Percentiles rank a stretch among this genome's conserved stretches.
phyloP scores from a whole-genome alignment of 768 basidiomycete genomes.

The Rhodocollybia butyracea region DNA sequence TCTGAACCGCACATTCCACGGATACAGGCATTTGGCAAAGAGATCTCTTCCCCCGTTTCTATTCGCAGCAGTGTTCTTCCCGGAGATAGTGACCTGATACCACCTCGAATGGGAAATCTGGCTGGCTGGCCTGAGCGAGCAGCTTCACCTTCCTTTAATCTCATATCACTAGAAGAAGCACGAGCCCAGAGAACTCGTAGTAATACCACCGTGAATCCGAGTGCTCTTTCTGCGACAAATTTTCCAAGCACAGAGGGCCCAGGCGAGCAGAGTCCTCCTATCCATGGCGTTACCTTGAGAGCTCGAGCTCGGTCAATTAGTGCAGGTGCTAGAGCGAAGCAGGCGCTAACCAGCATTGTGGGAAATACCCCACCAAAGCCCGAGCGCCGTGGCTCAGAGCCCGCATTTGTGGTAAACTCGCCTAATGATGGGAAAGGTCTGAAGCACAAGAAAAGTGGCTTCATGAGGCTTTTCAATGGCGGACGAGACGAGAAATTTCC shows the following conservation, averaged over 20 bases:
- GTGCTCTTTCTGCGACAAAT: slow-evolving; percentile 21
- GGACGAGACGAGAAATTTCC: slow-evolving; percentile 41
- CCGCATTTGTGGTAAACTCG: slow-evolving; percentile 15
- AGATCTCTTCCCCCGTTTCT: slow-evolving; percentile 55
- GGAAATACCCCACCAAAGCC: slow-evolving; percentile 30
- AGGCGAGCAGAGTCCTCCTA: slow-evolving; percentile 16
- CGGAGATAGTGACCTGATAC: neutral
- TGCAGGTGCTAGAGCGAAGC: slow-evolving; percentile 51
- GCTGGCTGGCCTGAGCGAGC: slow-evolving; percentile 52
- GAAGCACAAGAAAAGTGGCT: slow-evolving; percentile 81
- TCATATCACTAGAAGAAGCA: slow-evolving; percentile 79
- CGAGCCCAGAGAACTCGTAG: slow-evolving; percentile 65
- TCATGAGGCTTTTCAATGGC: slow-evolving; percentile 73
- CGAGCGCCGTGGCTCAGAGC: slow-evolving; percentile 44
- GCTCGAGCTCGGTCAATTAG: slow-evolving; percentile 61
- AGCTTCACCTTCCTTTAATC: slow-evolving; percentile 49
- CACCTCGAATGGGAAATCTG: slow-evolving; percentile 29
- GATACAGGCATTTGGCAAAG: slow-evolving; percentile 15
- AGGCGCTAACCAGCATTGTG: slow-evolving; percentile 41
- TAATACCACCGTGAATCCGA: slow-evolving; percentile 22
- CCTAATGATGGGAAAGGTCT: slow-evolving; percentile 36
- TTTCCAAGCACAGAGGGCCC: slow-evolving; percentile 33
- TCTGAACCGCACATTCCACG: slow-evolving; percentile 34
- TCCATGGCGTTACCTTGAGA: slow-evolving; percentile 18
- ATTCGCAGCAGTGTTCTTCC: slow-evolving; percentile 29